These are phyloP conservation scores for Diplodia seriata DNA, from an alignment of 2,329 filamentous ascomycete genomes.

Conservation along the genomic window DNA sequence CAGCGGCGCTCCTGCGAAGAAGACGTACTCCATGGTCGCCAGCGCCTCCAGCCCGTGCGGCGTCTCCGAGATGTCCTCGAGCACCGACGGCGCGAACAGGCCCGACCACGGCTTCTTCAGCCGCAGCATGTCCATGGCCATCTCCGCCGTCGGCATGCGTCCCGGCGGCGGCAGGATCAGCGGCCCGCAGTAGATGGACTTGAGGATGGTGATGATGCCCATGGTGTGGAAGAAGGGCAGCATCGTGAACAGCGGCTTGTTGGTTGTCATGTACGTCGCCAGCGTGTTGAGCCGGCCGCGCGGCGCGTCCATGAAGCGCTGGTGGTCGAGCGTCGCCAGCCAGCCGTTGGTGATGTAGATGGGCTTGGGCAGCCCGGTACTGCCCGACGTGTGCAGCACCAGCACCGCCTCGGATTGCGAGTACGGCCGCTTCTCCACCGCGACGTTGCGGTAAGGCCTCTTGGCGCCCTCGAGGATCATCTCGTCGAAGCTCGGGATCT, in stretches of 20 bases:
- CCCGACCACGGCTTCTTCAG: conserved; percentile 36
- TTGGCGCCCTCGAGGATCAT: conserved; percentile 25
- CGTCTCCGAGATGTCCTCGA: conserved; percentile 39
- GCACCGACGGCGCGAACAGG: conserved; percentile 39
- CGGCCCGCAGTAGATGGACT: conserved; percentile 34
- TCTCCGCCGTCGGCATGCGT: conserved; percentile 32
- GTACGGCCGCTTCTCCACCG: conserved; percentile 24
- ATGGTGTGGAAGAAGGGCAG: conserved; percentile 36
- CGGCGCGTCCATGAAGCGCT: conserved; percentile 35
- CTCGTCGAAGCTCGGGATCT: conserved; percentile 27
- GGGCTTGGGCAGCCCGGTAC: conserved; percentile 47
- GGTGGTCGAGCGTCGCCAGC: conserved; percentile 35
- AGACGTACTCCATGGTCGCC: conserved; percentile 36
- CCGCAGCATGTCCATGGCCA: conserved; percentile 34
- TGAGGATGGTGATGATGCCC: conserved; percentile 34
- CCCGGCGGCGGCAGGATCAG: conserved; percentile 32
- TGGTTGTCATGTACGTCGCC: conserved; percentile 22
- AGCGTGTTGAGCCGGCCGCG: conserved; percentile 33
- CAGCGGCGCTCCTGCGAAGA: conserved; percentile 36
- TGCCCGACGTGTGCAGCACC: conserved; percentile 46
- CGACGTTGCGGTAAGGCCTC: conserved; percentile 9
- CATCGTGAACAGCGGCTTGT: conserved; percentile 30
- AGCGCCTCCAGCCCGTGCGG: conserved; percentile 38
- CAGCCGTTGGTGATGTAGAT: conserved; percentile 37
- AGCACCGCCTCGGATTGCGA: conserved; percentile 37